Conservation (phyloP, 805 yeast genomes). For the baker's yeast (Saccharomyces cerevisiae) region DNA sequence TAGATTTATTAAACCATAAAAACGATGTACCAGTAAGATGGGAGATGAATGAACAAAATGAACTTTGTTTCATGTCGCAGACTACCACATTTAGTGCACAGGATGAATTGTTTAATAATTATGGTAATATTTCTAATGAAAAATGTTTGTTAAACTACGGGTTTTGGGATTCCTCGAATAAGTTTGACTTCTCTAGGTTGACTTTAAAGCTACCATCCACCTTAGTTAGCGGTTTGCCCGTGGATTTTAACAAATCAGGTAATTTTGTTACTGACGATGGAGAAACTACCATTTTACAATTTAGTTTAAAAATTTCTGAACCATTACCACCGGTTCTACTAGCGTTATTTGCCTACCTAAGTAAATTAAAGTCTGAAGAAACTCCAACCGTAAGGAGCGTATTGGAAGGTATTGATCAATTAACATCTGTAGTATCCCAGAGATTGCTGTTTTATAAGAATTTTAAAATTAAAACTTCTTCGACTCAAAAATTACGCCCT, state of each 20-base stretch:
- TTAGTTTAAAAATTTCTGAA: constrained; percentile 29
- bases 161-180: constrained; percentile 49
- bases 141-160: constrained; percentile 79
- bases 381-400: constrained; percentile 43
- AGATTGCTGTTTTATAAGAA: constrained; percentile 38
- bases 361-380: constrained; percentile 42
- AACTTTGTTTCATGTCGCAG: not conserved
- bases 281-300: constrained; percentile 30
- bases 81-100: constrained; percentile 37
- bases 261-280: constrained; percentile 30
- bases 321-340: constrained; percentile 40
- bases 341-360: constrained; percentile 47
- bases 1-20: constrained; percentile 73
- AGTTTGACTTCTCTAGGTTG: constrained; percentile 51
- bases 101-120: constrained; percentile 63
- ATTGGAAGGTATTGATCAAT: constrained; percentile 52
- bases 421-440: constrained; percentile 43
- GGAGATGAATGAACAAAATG: constrained; percentile 30
- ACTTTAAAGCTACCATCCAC: constrained; percentile 43
- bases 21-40: constrained; percentile 57
- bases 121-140: constrained; percentile 83
- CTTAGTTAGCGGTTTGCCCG: constrained; percentile 26
- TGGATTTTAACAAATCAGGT: constrained; percentile 35
- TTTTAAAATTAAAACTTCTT: constrained; percentile 20
- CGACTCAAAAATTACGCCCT: constrained; percentile 17